Percentiles rank a stretch among this genome's conserved stretches.
Conservation (phyloP, 2,329 filamentous ascomycete genomes). For the Rhynchosporium secalis region DNA sequence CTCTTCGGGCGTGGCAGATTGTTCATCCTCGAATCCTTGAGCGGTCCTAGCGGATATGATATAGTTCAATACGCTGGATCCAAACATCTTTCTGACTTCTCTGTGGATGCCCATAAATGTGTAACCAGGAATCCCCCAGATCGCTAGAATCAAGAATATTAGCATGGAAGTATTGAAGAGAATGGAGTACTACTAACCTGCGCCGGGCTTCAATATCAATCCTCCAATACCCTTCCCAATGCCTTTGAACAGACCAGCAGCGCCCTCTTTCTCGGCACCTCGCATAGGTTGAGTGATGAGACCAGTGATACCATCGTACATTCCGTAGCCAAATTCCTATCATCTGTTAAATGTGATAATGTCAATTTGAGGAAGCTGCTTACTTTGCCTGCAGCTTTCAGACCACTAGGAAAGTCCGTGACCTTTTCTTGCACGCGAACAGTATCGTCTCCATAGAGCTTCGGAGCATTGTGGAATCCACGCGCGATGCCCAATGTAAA, state of each 20-base stretch:
- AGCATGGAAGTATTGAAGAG: background rate
- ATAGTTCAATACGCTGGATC: constrained; percentile 73
- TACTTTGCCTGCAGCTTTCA: constrained; percentile 53
- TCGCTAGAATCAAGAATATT: constrained; percentile 42
- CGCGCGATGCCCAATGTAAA: constrained; percentile 64
- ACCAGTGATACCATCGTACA: constrained; percentile 65
- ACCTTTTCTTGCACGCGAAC: constrained; percentile 57
- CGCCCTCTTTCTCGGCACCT: constrained; percentile 63
- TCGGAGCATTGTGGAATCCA: constrained; percentile 68
- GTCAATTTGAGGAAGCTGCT: background rate
- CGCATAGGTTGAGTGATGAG: constrained; percentile 58
- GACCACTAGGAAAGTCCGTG: constrained; percentile 63
- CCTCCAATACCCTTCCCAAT: constrained; percentile 83
- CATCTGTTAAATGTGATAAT: constrained; percentile 31
- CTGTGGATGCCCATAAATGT: constrained; percentile 80
- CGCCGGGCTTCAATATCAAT: constrained; percentile 77
- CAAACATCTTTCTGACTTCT: constrained; percentile 70
- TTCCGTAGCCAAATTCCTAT: constrained; percentile 60
- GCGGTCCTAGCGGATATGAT: constrained; percentile 75
- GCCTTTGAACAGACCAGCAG: constrained; percentile 71
- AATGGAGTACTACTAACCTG: constrained; percentile 52
- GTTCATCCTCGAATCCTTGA: constrained; percentile 70
- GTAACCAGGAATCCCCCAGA: constrained; percentile 76
- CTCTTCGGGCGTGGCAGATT: constrained; percentile 56
- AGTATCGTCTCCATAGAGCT: constrained; percentile 67